A percentile compares a stretch with the other conserved stretches of the same genome.
Conservation (phyloP, 1,284 basidiomycete species). For the Ceratobasidium sp. region DNA sequence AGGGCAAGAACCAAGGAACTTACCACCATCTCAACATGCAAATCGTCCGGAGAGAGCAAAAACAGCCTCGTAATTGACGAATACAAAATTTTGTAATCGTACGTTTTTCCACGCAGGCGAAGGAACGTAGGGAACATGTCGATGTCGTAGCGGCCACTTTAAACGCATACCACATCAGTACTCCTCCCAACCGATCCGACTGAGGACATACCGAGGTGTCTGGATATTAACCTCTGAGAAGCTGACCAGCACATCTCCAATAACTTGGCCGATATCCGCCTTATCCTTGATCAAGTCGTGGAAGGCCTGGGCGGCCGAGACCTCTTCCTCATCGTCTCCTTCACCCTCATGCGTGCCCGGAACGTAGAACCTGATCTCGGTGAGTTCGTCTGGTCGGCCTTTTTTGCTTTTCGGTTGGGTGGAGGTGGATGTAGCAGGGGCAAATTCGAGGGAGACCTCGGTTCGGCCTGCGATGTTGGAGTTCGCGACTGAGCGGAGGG, state of each 20-base stretch:
- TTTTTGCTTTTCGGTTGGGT: slow-evolving; percentile 52
- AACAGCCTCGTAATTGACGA: slow-evolving; percentile 88
- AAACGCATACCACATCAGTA: background rate
- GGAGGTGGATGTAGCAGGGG: slow-evolving; percentile 53
- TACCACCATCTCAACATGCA: slow-evolving; percentile 93
- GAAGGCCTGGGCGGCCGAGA: slow-evolving; percentile 93
- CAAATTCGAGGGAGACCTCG: slow-evolving; percentile 96
- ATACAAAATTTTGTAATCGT: slow-evolving; percentile 98
- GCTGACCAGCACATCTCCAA: slow-evolving; percentile 90
- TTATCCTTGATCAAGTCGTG: slow-evolving; percentile 96
- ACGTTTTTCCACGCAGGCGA: slow-evolving; percentile 94
- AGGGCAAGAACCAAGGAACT: slow-evolving; percentile 47
- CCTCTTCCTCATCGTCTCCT: slow-evolving; percentile 57
- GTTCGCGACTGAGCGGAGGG: slow-evolving; percentile 86
- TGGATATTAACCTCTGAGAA: slow-evolving; percentile 97
- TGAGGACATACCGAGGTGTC: slow-evolving; percentile 70
- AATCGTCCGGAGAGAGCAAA: slow-evolving; percentile 89
- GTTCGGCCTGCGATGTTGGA: slow-evolving; percentile 97
- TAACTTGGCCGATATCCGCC: slow-evolving; percentile 91
- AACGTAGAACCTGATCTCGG: slow-evolving; percentile 96
- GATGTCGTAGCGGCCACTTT: slow-evolving; percentile 91
- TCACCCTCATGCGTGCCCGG: slow-evolving; percentile 74
- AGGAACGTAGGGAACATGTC: slow-evolving; percentile 97
- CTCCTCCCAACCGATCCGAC: no score
- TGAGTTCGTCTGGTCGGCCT: slow-evolving; percentile 78